Evolutionary conservation across 805 yeast genomes (phyloP).

Genomic region (Clavispora carvajalis): DNA sequence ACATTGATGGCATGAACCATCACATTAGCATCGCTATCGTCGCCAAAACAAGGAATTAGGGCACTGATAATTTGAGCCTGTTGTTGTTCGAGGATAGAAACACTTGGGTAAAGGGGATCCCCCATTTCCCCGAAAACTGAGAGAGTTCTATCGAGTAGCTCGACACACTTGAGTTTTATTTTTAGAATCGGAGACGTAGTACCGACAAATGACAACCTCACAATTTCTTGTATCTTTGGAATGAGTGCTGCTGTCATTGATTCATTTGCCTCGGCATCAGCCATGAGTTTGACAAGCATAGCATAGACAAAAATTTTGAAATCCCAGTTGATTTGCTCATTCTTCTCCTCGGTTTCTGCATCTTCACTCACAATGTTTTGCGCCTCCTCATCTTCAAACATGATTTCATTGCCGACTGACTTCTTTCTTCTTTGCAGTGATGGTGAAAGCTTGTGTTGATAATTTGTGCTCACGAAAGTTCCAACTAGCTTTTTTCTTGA

Average conservation of each 20-base stretch:
- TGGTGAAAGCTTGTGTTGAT: constrained; percentile 37
- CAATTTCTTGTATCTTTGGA: constrained; percentile 54
- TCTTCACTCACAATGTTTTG: constrained; percentile 34
- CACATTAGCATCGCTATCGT: constrained; percentile 65
- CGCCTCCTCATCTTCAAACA: constrained; percentile 38
- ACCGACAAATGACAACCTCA: constrained; percentile 74
- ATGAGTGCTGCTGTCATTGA: constrained; percentile 38
- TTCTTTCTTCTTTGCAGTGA: constrained; percentile 39
- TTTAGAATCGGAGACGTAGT: constrained; percentile 64
- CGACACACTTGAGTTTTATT: constrained; percentile 61
- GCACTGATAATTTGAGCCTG: constrained; percentile 94
- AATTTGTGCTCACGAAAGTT: constrained; percentile 33
- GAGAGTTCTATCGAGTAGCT: constrained; percentile 59
- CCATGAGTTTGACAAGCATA: constrained; percentile 39
- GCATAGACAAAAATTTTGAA: constrained; percentile 47
- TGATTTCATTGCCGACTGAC: constrained; percentile 18
- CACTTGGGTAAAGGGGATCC: constrained; percentile 70
- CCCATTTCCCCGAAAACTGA: constrained; percentile 52
- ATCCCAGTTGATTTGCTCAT: constrained; percentile 55
- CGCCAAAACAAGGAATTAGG: constrained; percentile 75
- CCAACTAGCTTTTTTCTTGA: constrained; percentile 40
- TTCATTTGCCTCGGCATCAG: constrained; percentile 33
- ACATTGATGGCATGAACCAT: constrained; percentile 76
- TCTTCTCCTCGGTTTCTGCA: constrained; percentile 36
- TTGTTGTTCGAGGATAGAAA: constrained; percentile 77